Base-by-base conservation (phyloP, 768 basidiomycete species). In the Termitomyces sp. region DNA sequence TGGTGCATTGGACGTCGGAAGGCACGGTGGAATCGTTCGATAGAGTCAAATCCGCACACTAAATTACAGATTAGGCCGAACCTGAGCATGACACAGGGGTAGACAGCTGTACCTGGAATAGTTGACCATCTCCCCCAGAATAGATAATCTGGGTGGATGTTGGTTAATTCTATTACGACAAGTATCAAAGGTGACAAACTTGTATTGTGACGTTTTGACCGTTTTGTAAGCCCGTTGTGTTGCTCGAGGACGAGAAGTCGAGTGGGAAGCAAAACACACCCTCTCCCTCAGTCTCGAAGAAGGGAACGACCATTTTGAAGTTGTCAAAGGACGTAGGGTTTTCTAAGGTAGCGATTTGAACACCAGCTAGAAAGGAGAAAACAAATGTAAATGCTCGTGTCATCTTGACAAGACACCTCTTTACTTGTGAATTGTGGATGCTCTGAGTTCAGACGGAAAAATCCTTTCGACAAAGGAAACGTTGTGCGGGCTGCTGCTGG, bases 21-120 rank as follows among this genome's bases (percentile, higher is more conserved):
- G 78, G 77, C 33, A 83, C 72, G 18, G 74, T 78, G 60, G 76
- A 75, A 64, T 68, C 78, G 20, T 73, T 78, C 42, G 84, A 79
- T 33, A 95, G 73, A 20, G 86, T 85, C 63, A 94, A 69, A 71
- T 94, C 93, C 37, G 92, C 80, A 66, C 92, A 94, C 88, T 93
- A 65, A 10, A 4, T 22, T 48, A 16, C 50, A 16, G 52, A 55
- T 34, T 15, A 29, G 33, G 41, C 33, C 29, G 4, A 24, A 44
- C 22, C 16, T 28, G 54, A 44, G 51, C 47, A 57, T 60, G 39
- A 52, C 46, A 48, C 7, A 60, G 13, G n/a, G 44, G 22, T 9
- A 51, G 29, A 1, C 2, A 44, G 0, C n/a, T 26, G 3, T 64
- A 82, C 88, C 77, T 92, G 89, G 72, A 78, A 92, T 8, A 94